These are phyloP conservation scores for Prunus dulcis DNA, from an alignment of 306 rosid genomes.

Conservation along the genomic window DNA sequence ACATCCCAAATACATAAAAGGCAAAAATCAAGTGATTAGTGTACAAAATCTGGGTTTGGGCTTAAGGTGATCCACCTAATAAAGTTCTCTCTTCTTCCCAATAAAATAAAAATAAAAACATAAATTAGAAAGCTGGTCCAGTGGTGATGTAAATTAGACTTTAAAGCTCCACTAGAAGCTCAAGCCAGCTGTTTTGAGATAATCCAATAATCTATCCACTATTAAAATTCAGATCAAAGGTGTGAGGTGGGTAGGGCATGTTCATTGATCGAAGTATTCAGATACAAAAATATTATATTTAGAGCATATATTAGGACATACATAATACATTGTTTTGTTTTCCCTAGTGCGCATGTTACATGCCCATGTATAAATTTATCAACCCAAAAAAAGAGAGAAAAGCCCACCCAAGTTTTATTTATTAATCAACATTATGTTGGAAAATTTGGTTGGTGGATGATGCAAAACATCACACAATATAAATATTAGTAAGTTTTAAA, in stretches of 20 bases:
- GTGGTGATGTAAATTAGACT: not conserved
- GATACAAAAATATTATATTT: not conserved
- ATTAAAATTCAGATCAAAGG: not conserved
- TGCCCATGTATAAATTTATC: not conserved
- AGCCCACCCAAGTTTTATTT: too few relatives aligned
- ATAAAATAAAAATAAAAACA: not conserved
- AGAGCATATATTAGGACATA: conserved; percentile 19
- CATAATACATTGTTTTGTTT: conserved; percentile 27
- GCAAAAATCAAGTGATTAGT: too few relatives aligned
- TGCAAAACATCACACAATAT: too few relatives aligned
- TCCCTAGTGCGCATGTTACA: not conserved
- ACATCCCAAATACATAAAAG: too few relatives aligned
- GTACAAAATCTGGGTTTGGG: too few relatives aligned
- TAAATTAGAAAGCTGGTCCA: conserved; percentile 25
- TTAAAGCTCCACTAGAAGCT: not conserved
- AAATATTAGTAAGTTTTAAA: too few relatives aligned
- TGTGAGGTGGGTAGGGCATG: conserved; percentile 13
- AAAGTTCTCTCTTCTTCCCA: not conserved
- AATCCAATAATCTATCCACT: not conserved
- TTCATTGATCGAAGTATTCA: conserved; percentile 5
- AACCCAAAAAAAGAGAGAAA: too few relatives aligned
- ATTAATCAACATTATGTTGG: too few relatives aligned
- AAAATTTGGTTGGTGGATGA: too few relatives aligned
- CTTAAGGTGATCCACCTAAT: too few relatives aligned
- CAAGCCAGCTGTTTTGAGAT: conserved; percentile 18